phyloP scores from a whole-genome alignment of 2,329 filamentous ascomycete species.

The Penicillium oxalicum region DNA sequence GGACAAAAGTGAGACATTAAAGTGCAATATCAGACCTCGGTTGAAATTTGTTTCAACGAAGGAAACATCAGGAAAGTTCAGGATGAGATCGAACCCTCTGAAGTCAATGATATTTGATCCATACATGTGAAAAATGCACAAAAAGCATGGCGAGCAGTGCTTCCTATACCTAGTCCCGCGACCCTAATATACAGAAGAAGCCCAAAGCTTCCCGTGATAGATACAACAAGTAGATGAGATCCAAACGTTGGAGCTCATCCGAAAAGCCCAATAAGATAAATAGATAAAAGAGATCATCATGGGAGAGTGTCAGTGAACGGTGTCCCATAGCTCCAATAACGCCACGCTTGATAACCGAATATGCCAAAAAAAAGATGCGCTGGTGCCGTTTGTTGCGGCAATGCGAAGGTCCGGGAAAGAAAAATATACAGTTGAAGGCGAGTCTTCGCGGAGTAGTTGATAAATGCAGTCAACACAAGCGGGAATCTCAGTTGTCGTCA shows the following conservation, averaged over 20 bases:
- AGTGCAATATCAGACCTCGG: too few species aligned
- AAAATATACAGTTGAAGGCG: not conserved
- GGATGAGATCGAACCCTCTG: too few species aligned
- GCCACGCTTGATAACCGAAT: slow-evolving; percentile 19
- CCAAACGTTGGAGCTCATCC: not conserved
- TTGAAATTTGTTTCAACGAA: too few species aligned
- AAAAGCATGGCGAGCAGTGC: too few species aligned
- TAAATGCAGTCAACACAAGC: not conserved
- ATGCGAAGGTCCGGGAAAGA: slow-evolving; percentile 4
- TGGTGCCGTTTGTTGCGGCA: not conserved
- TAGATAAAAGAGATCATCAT: slow-evolving; percentile 12
- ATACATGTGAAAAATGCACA: too few species aligned
- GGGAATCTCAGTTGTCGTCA: slow-evolving; percentile 22
- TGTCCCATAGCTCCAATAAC: slow-evolving; percentile 15
- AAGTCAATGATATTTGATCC: not conserved
- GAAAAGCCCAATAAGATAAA: not conserved
- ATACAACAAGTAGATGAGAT: slow-evolving; percentile 3
- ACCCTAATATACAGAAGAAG: slow-evolving; percentile 14
- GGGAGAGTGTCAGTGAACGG: slow-evolving; percentile 19
- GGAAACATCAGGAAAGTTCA: too few species aligned
- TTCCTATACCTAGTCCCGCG: not conserved
- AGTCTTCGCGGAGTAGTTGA: not conserved
- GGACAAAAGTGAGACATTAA: too few species aligned
- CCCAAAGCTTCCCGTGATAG: slow-evolving; percentile 9
- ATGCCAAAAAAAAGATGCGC: slow-evolving; percentile 8